These are phyloP conservation scores for Rhizopus sp. DNA, from an alignment of 371 early-diverging fungal species.

Conservation along the genomic window DNA sequence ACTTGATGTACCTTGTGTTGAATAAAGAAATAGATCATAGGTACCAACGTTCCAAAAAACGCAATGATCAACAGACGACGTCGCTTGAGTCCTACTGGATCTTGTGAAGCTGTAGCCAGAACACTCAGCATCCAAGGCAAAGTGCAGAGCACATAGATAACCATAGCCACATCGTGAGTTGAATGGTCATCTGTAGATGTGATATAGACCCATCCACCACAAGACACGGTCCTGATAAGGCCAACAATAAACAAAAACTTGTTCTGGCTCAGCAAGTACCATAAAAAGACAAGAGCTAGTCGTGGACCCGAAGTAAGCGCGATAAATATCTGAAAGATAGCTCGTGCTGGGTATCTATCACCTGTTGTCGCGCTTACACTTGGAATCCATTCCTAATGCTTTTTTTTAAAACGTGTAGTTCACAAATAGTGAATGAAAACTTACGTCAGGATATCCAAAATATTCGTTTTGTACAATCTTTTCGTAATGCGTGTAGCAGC, in stretches of 20 bases:
- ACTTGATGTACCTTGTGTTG: slow-evolving; percentile 75
- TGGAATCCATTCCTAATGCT: slow-evolving; percentile 75
- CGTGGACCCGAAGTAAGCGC: slow-evolving; percentile 73
- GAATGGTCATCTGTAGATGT: slow-evolving; percentile 80
- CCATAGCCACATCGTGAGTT: slow-evolving; percentile 79
- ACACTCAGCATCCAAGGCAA: slow-evolving; percentile 74
- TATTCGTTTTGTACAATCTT: slow-evolving; percentile 78
- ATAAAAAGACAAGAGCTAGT: slow-evolving; percentile 64
- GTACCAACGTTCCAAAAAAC: slow-evolving; percentile 70
- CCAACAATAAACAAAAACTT: slow-evolving; percentile 63
- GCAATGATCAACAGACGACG: slow-evolving; percentile 38
- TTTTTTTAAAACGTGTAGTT: background rate
- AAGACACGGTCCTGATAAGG: slow-evolving; percentile 67
- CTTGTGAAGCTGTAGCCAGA: slow-evolving; percentile 34
- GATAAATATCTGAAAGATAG: slow-evolving; percentile 78
- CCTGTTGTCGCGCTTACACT: slow-evolving; percentile 84
- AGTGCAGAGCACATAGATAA: slow-evolving; percentile 69
- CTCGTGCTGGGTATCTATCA: slow-evolving; percentile 77
- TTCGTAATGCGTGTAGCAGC: slow-evolving; percentile 71
- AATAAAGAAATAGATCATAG: slow-evolving; percentile 76
- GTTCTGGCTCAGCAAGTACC: slow-evolving; percentile 58
- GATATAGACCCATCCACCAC: slow-evolving; percentile 82
- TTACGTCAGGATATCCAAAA: slow-evolving; percentile 74
- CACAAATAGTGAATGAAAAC: background rate
- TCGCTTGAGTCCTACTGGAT: slow-evolving; percentile 28